Evolutionary conservation across 331 rosid genomes (phyloP).

Genomic region (Rosa hybrid): DNA sequence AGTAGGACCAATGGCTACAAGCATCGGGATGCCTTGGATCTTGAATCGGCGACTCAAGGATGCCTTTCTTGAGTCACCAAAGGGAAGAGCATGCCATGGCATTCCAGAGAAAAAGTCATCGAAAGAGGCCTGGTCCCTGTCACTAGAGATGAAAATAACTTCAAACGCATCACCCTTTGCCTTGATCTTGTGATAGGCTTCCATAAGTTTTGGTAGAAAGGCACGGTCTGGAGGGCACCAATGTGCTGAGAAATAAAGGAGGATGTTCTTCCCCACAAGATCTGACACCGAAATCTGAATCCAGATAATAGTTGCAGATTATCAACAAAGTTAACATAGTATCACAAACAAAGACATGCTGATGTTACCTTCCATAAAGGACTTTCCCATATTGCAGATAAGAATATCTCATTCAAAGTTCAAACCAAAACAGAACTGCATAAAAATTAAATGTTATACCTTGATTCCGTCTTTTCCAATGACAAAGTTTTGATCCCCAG

Average conservation of each 20-base stretch:
- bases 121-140: constrained; percentile 55
- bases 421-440: neutral
- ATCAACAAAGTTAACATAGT: neutral
- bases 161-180: constrained; percentile 51
- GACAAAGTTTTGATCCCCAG: constrained; percentile 52
- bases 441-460: constrained; percentile 36
- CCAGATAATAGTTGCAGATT: neutral
- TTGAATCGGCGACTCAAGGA: constrained; percentile 50
- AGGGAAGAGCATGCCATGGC: constrained; percentile 86
- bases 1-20: constrained; percentile 55
- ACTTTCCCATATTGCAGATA: neutral
- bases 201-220: constrained; percentile 60
- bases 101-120: constrained; percentile 56
- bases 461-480: constrained; percentile 52
- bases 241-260: constrained; percentile 76
- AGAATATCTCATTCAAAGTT: neutral
- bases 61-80: constrained; percentile 62
- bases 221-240: constrained; percentile 75
- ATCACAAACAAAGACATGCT: neutral
- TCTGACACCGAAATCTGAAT: constrained; percentile 60
- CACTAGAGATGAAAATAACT: constrained; percentile 67
- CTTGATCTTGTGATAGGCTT: constrained; percentile 62
- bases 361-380: neutral
- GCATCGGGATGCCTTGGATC: constrained; percentile 58
- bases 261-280: constrained; percentile 58